phyloP scores from a whole-genome alignment of 2,329 filamentous ascomycete species.

The Claviceps monticola region DNA sequence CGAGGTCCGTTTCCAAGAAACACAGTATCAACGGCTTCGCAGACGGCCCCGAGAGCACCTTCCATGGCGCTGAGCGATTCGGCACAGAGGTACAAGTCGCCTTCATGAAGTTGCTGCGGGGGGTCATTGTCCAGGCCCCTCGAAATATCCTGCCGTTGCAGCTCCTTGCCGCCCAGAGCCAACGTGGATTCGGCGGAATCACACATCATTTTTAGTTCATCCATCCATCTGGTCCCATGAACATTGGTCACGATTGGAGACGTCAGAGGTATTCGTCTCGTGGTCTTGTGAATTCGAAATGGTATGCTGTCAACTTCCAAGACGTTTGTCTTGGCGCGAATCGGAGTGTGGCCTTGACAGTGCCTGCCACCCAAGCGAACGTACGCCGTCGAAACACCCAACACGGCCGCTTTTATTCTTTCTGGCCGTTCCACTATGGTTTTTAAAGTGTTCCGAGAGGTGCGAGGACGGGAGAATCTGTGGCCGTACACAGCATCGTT shows the following conservation, averaged over 20 bases:
- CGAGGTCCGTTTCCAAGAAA: constrained; percentile 48
- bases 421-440: constrained; percentile 91
- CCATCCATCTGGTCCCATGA: constrained; percentile 87
- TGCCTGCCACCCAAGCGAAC: constrained; percentile 78
- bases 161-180: constrained; percentile 62
- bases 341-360: constrained; percentile 52
- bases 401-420: constrained; percentile 66
- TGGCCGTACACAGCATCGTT: constrained; percentile 95
- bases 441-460: constrained; percentile 54
- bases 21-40: constrained; percentile 80
- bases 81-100: constrained; percentile 79
- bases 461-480: constrained; percentile 71
- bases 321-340: constrained; percentile 47
- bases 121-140: constrained; percentile 30
- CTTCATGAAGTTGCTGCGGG: constrained; percentile 58
- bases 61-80: constrained; percentile 82
- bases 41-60: constrained; percentile 81
- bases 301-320: constrained; percentile 46
- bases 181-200: constrained; percentile 65
- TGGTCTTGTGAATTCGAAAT: constrained; percentile 75
- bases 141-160: constrained; percentile 53
- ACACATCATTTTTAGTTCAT: constrained; percentile 77
- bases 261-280: constrained; percentile 53
- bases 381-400: constrained; percentile 79
- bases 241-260: constrained; percentile 77